Conservation (phyloP, 495 filamentous ascomycete genomes). For the Penicillium crystallinum region DNA sequence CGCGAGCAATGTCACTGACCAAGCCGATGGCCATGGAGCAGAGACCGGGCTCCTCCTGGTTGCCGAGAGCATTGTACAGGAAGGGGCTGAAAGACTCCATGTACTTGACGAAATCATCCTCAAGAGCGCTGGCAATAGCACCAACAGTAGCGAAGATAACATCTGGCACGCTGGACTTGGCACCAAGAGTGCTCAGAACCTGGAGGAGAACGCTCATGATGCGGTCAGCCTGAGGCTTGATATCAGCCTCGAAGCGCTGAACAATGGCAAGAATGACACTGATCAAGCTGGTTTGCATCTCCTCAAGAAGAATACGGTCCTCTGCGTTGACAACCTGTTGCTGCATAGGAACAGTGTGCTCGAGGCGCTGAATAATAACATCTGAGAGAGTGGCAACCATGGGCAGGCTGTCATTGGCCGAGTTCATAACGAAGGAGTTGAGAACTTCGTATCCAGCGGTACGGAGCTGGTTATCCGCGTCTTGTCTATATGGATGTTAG, state of each 20-base stretch:
- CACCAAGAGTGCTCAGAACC: slow-evolving; percentile 67
- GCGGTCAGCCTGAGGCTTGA: slow-evolving; percentile 81
- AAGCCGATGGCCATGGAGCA: slow-evolving; percentile 97
- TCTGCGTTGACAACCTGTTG: slow-evolving; percentile 93
- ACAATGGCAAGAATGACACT: slow-evolving; percentile 89
- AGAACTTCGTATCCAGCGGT: slow-evolving; percentile 98
- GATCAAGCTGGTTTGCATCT: slow-evolving; percentile 93
- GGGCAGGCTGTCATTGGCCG: slow-evolving; percentile 77
- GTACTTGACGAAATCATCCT: slow-evolving; percentile 89
- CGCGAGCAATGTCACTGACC: slow-evolving; percentile 91
- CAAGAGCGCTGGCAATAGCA: slow-evolving; percentile 77
- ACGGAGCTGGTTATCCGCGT: slow-evolving; percentile 87
- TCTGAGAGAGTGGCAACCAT: slow-evolving; percentile 76
- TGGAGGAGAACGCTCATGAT: slow-evolving; percentile 87
- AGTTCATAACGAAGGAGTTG: slow-evolving; percentile 84
- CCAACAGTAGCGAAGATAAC: slow-evolving; percentile 86
- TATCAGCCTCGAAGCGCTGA: slow-evolving; percentile 85
- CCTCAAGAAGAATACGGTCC: slow-evolving; percentile 87
- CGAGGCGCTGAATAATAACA: slow-evolving; percentile 80
- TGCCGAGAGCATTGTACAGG: slow-evolving; percentile 86
- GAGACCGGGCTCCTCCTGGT: slow-evolving; percentile 88
- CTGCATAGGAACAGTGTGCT: slow-evolving; percentile 87
- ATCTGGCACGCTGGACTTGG: slow-evolving; percentile 93
- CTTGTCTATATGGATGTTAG: slow-evolving; percentile 42
- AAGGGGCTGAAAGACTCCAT: slow-evolving; percentile 91